Evolutionary conservation across 495 filamentous ascomycete genomes (phyloP).

Genomic region (Penicillium canariense): DNA sequence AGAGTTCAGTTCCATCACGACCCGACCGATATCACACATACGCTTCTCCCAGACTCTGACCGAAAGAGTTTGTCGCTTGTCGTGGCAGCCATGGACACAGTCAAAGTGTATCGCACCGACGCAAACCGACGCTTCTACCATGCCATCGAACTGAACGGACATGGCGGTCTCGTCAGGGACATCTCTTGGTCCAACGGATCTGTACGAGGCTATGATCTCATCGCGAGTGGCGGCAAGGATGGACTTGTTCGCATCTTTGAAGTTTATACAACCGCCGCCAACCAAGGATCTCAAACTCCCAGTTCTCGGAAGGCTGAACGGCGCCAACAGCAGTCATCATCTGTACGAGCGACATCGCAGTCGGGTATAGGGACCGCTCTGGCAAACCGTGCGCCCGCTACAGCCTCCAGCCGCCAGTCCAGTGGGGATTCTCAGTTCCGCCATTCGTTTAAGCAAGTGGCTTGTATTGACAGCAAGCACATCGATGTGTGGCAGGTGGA

Average conservation of each 20-base stretch:
- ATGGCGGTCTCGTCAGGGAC: slow-evolving; percentile 78
- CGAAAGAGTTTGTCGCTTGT: slow-evolving; percentile 71
- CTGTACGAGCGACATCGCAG: slow-evolving; percentile 38
- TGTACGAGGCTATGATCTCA: slow-evolving; percentile 79
- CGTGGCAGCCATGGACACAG: slow-evolving; percentile 77
- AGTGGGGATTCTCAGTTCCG: slow-evolving; percentile 39
- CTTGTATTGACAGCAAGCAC: slow-evolving; percentile 49
- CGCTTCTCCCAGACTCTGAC: slow-evolving; percentile 71
- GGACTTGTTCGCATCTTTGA: slow-evolving; percentile 83
- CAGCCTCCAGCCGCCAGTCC: slow-evolving; percentile 32
- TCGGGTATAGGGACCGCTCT: slow-evolving; percentile 53
- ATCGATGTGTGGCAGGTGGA: slow-evolving; percentile 52
- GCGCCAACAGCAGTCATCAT: slow-evolving; percentile 34
- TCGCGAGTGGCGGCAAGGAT: slow-evolving; percentile 91
- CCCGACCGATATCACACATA: slow-evolving; percentile 71
- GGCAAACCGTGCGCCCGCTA: slow-evolving; percentile 39
- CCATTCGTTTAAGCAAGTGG: slow-evolving; percentile 46
- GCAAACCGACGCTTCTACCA: slow-evolving; percentile 68
- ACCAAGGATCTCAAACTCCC: slow-evolving; percentile 27
- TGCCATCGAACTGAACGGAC: slow-evolving; percentile 68
- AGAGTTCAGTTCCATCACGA: slow-evolving; percentile 82
- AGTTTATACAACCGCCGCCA: slow-evolving; percentile 54
- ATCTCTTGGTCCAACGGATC: slow-evolving; percentile 91
- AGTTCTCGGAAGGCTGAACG: slow-evolving; percentile 32
- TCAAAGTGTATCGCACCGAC: slow-evolving; percentile 78